Evolutionary conservation across 495 filamentous ascomycete species (phyloP), one percentile per base, ranked within the genome.

Genomic region (Cercophora samala): DNA sequence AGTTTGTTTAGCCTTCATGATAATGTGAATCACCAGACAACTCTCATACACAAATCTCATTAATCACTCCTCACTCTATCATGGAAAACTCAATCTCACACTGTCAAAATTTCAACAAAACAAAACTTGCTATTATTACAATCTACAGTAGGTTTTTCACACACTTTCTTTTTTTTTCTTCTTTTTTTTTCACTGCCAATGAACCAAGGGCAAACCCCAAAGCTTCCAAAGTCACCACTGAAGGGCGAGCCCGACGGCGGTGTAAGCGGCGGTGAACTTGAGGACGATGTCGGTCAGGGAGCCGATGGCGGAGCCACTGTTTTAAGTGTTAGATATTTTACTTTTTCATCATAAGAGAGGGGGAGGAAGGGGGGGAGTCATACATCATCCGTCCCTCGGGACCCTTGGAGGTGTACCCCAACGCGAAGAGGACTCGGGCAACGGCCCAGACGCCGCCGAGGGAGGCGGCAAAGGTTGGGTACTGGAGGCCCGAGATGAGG

Each of bases 381-480:
- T 67, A 78, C 74, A 24, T 3, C 17, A 58, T 4, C 11, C 80
- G 73, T 2, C 78, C 81, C 32, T 69, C 23, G 1, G 80, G 81
- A 0, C 81, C 79, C 2, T 52, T 62, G 2, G 79, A 67, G 55
- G 70, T 81, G 68, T 93, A 93, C n/a, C 89, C 90, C 17, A 79
- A 66, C 21, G 86, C 74, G 75, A 86, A 93, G 22, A 85, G 21
- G 1, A 80, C 32, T 21, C 90, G 82, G 21, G 76, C 76, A 3
- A 84, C 52, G 32, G 85, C 74, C 90, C 90, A 93, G 5, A 73
- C 71, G 5, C 73, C 80, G 22, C 87, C 86, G 17, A 89, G 68
- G 3, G 63, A 73, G 6, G 86, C 80, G 1, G 86, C 82, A 1
- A 80, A 69, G 21, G 81, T 67, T 1, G 90, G 90, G 77, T 86